Conservation (phyloP, 2,329 filamentous ascomycete species). For the Colletotrichum sp. region DNA sequence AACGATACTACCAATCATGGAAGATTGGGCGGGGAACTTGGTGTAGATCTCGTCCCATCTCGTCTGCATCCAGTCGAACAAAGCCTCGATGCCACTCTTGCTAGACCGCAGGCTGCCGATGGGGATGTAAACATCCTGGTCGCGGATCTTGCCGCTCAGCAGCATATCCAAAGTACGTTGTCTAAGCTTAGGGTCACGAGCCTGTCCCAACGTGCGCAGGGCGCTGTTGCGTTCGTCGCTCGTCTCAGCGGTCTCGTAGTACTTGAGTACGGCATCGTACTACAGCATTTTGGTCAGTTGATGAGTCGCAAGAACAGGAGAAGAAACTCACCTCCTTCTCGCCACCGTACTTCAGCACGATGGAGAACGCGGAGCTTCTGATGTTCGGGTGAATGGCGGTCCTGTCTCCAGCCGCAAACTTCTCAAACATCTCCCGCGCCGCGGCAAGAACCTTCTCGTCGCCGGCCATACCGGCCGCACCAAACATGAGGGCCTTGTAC, state of each 20-base stretch:
- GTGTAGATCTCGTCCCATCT: constrained; percentile 88
- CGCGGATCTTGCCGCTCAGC: constrained; percentile 83
- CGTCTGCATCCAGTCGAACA: constrained; percentile 83
- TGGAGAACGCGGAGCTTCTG: constrained; percentile 83
- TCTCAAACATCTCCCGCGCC: constrained; percentile 88
- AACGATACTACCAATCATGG: constrained; percentile 86
- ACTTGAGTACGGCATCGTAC: constrained; percentile 81
- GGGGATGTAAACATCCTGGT: constrained; percentile 93
- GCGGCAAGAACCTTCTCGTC: constrained; percentile 81
- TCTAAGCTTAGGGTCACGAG: constrained; percentile 80
- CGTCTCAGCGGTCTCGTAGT: constrained; percentile 38
- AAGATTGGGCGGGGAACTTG: constrained; percentile 83
- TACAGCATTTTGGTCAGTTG: constrained; percentile 32
- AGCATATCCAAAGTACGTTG: constrained; percentile 79
- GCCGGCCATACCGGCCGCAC: constrained; percentile 78
- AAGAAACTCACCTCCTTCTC: constrained; percentile 70
- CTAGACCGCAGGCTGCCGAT: constrained; percentile 80
- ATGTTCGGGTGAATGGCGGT: constrained; percentile 91
- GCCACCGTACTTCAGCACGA: constrained; percentile 83
- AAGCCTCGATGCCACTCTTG: constrained; percentile 76
- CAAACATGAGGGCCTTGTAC: constrained; percentile 92
- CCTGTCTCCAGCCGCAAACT: constrained; percentile 80
- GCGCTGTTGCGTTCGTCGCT: constrained; percentile 90
- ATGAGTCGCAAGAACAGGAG: not conserved
- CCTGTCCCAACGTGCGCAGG: constrained; percentile 80